Evolutionary conservation across 2,329 filamentous ascomycete species (phyloP).

Genomic region (Alternaria longipes): DNA sequence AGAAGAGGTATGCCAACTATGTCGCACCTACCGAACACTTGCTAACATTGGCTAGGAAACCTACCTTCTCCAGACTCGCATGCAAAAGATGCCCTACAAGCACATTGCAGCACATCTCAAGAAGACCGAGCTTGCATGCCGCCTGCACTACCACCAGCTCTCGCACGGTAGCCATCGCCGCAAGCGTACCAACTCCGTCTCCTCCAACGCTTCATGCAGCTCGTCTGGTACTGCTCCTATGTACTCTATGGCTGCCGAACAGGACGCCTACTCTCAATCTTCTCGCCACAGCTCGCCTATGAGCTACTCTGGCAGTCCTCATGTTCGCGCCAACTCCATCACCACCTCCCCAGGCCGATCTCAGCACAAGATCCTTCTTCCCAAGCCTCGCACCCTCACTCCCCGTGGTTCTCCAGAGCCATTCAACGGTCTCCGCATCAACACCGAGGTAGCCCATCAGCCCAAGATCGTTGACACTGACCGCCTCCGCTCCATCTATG

Average conservation of each 20-base stretch:
- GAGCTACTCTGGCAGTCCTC: slow-evolving; percentile 56
- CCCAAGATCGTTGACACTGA: slow-evolving; percentile 67
- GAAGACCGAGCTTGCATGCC: slow-evolving; percentile 88
- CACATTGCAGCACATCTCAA: slow-evolving; percentile 85
- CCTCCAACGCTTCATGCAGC: slow-evolving; percentile 60
- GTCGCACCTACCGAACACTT: neutral
- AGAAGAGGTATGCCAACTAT: slow-evolving; percentile 71
- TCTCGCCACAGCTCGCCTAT: slow-evolving; percentile 53
- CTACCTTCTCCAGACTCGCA: slow-evolving; percentile 82
- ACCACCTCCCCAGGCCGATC: slow-evolving; percentile 66
- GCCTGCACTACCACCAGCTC: slow-evolving; percentile 86
- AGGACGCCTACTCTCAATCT: slow-evolving; percentile 49
- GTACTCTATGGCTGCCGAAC: slow-evolving; percentile 52
- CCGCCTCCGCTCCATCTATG: slow-evolving; percentile 75
- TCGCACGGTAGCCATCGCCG: slow-evolving; percentile 83
- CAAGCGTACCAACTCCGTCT: slow-evolving; percentile 76
- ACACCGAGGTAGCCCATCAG: slow-evolving; percentile 56
- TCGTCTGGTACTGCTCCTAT: slow-evolving; percentile 46
- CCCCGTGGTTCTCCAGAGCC: slow-evolving; percentile 51
- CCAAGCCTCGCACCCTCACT: slow-evolving; percentile 66
- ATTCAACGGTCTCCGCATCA: slow-evolving; percentile 53
- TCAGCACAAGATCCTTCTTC: slow-evolving; percentile 63
- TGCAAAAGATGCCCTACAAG: slow-evolving; percentile 91
- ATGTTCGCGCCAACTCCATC: slow-evolving; percentile 42
- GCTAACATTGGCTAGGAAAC: slow-evolving; percentile 68